Percentiles rank a stretch among this genome's conserved stretches.
Conservation (phyloP, 2,329 filamentous ascomycete species). For the Neodidymelliopsis sp. region DNA sequence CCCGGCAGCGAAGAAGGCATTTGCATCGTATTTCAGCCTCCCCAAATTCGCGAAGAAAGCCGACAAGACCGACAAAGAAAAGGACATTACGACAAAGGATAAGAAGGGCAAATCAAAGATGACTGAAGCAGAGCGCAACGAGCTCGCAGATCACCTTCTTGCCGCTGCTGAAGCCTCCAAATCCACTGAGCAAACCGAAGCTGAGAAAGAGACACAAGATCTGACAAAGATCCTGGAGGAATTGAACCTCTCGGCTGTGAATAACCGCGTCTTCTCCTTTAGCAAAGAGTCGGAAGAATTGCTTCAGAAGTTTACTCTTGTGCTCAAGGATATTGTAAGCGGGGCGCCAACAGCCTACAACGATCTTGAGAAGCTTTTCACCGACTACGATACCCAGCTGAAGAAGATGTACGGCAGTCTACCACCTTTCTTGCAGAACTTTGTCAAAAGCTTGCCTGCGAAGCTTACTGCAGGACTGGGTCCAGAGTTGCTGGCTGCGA, state of each 20-base stretch:
- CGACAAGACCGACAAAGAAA: slow-evolving; percentile 45
- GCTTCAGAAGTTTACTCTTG: slow-evolving; percentile 82
- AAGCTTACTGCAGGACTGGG: slow-evolving; percentile 79
- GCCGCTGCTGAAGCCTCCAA: slow-evolving; percentile 45
- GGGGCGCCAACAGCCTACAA: slow-evolving; percentile 93
- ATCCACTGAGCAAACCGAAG: slow-evolving; percentile 45
- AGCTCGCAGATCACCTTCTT: slow-evolving; percentile 44
- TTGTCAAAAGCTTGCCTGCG: slow-evolving; percentile 82
- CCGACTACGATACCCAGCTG: slow-evolving; percentile 68
- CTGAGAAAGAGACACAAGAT: slow-evolving; percentile 70
- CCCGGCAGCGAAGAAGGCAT: slow-evolving; percentile 53
- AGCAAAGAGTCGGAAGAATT: slow-evolving; percentile 85
- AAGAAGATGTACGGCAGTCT: slow-evolving; percentile 71
- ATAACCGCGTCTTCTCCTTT: slow-evolving; percentile 85
- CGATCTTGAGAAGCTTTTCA: slow-evolving; percentile 78
- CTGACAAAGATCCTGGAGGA: slow-evolving; percentile 81
- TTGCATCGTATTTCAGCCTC: slow-evolving; percentile 45
- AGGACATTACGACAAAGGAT: slow-evolving; percentile 31
- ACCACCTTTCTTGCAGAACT: slow-evolving; percentile 80
- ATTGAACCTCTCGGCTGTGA: slow-evolving; percentile 81
- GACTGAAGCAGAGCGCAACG: slow-evolving; percentile 48
- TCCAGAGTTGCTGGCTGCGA: slow-evolving; percentile 82
- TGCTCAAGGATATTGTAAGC: slow-evolving; percentile 90
- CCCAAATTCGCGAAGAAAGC: slow-evolving; percentile 37
- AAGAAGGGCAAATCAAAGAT: slow-evolving; percentile 39